Conservation (phyloP, 352 stramenopile genomes). For the Blastocystis hominis region DNA sequence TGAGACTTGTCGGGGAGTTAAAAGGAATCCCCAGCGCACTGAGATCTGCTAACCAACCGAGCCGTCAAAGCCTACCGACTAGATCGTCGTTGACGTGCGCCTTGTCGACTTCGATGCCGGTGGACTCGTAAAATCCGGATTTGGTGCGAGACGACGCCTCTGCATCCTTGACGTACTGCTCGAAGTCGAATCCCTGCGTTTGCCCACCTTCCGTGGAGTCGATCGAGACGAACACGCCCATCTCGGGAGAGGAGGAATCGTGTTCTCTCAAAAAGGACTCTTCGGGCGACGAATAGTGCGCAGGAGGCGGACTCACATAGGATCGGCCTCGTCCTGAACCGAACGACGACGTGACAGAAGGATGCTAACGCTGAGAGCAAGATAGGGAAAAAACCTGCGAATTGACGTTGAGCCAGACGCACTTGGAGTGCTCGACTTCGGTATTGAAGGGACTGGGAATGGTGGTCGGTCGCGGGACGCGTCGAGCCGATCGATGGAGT, state of each 20-base stretch:
- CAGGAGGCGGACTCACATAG: background rate
- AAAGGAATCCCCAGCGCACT: conserved; percentile 33
- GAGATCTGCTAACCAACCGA: background rate
- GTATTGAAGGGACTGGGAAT: background rate
- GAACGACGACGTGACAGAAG: background rate
- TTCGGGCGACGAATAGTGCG: background rate
- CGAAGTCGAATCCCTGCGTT: background rate
- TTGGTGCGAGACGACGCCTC: background rate
- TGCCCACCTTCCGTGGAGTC: background rate
- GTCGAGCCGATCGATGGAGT: background rate
- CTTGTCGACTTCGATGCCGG: background rate
- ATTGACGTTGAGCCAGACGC: background rate
- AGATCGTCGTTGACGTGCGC: background rate
- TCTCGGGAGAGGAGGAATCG: background rate
- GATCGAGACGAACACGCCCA: background rate
- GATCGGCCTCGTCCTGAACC: background rate
- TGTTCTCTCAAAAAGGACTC: background rate
- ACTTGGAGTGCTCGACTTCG: background rate
- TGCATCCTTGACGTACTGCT: background rate
- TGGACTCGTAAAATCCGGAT: background rate
- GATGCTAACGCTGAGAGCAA: background rate
- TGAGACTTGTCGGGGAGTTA: background rate
- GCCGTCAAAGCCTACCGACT: background rate
- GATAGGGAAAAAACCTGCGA: background rate
- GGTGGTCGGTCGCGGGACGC: background rate